Evolutionary conservation across 345 rosid genomes (phyloP).

Genomic region (Syzygium aromaticum): DNA sequence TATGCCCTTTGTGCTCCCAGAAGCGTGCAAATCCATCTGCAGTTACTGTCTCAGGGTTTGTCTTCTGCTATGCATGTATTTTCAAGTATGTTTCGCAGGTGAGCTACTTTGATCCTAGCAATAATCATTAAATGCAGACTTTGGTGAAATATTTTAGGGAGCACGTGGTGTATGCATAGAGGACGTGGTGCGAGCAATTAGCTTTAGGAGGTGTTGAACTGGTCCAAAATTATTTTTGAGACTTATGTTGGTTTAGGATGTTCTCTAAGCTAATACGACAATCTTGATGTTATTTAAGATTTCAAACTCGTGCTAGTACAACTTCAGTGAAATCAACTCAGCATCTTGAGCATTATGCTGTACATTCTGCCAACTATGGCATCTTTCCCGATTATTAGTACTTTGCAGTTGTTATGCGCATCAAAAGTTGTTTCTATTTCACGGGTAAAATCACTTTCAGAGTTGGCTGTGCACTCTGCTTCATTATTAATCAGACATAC

Average conservation of each 20-base stretch:
- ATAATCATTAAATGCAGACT: not conserved
- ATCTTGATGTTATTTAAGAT: not conserved
- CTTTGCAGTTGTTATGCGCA: not conserved
- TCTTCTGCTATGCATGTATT: slow-evolving; percentile 90
- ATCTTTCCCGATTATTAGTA: not conserved
- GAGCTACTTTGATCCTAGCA: slow-evolving; percentile 5
- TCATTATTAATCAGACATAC: not conserved
- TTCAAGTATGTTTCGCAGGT: slow-evolving; percentile 92
- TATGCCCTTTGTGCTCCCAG: slow-evolving; percentile 90
- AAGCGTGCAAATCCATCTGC: slow-evolving; percentile 94
- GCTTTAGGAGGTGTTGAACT: not conserved
- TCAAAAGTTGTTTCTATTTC: not conserved
- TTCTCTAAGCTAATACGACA: not conserved
- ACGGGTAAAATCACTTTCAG: not conserved
- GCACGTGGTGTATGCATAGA: not conserved
- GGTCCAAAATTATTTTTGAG: not conserved
- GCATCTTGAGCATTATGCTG: not conserved
- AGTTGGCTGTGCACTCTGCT: not conserved
- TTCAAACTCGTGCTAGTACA: not conserved
- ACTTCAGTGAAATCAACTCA: not conserved
- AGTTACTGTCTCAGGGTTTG: slow-evolving; percentile 90
- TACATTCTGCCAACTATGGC: not conserved
- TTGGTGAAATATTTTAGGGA: not conserved
- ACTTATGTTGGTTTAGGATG: not conserved
- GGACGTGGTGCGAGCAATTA: not conserved